A percentile compares a stretch with the other conserved stretches of the same genome.
phyloP scores from a whole-genome alignment of 192 early-diverging fungal species.

The Coemansia sp. region DNA sequence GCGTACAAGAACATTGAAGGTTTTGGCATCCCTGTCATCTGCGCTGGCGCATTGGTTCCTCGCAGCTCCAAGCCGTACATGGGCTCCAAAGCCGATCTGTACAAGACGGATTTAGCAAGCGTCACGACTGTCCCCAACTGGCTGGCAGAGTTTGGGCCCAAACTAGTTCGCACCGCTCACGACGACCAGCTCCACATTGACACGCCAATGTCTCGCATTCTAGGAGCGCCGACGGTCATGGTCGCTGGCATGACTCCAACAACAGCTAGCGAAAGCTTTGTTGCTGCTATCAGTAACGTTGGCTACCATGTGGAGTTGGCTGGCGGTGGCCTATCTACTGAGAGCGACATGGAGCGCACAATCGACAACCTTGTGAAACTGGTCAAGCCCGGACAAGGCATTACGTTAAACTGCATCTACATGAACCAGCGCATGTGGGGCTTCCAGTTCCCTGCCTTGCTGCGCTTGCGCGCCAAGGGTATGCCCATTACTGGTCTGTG shows the following conservation, averaged over 20 bases:
- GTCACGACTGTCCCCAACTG: constrained; percentile 84
- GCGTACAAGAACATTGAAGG: constrained; percentile 90
- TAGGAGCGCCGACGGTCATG: constrained; percentile 90
- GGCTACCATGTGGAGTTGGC: constrained; percentile 92
- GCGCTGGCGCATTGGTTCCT: constrained; percentile 21
- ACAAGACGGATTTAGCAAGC: constrained; percentile 63
- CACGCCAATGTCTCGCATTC: constrained; percentile 79
- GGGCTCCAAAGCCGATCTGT: constrained; percentile 73
- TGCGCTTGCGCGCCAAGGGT: constrained; percentile 79
- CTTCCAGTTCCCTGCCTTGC: constrained; percentile 77
- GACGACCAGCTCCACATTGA: constrained; percentile 76
- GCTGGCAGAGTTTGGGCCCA: constrained; percentile 80
- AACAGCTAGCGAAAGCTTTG: constrained; percentile 77
- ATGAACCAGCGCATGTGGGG: constrained; percentile 85
- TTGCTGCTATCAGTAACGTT: constrained; percentile 82
- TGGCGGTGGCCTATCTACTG: constrained; percentile 87
- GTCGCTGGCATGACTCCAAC: constrained; percentile 94
- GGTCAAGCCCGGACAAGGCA: constrained; percentile 77
- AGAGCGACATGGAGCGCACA: constrained; percentile 65
- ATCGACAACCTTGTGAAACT: constrained; percentile 73
- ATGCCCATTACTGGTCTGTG: constrained; percentile 89
- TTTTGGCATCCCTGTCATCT: constrained; percentile 66
- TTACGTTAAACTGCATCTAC: constrained; percentile 91
- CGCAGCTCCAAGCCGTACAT: constrained; percentile 56
- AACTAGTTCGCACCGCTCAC: constrained; percentile 65